A percentile compares a stretch with the other conserved stretches of the same genome.
phyloP scores from a whole-genome alignment of 176 grass and related monocot genomes.

The Bromus sterilis region DNA sequence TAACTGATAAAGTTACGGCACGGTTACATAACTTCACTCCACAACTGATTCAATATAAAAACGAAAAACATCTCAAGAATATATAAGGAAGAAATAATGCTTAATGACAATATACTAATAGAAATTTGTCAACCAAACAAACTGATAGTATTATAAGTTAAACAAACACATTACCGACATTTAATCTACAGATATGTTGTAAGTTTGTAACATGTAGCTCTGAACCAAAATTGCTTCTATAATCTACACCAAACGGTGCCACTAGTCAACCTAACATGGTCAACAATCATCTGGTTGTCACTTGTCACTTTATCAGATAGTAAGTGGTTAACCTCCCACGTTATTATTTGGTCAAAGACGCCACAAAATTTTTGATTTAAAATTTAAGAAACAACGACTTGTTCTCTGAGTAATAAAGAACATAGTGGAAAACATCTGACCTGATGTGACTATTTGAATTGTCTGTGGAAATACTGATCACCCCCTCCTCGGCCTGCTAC shows the following conservation, averaged over 20 bases:
- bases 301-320: neutral
- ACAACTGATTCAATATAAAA: neutral
- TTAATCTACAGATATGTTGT: neutral
- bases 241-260: neutral
- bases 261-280: neutral
- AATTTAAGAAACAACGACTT: neutral
- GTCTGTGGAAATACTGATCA: neutral
- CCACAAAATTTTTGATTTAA: neutral
- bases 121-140: neutral
- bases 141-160: neutral
- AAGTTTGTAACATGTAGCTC: neutral
- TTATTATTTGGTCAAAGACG: neutral
- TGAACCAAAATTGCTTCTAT: neutral
- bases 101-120: neutral
- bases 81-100: neutral
- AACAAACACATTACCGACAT: neutral
- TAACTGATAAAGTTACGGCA: neutral
- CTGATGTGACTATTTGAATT: neutral
- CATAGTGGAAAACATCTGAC: neutral
- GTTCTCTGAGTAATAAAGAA: neutral
- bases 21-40: neutral
- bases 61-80: no score
- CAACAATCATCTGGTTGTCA: neutral
- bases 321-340: neutral
- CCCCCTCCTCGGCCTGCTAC: neutral